These are phyloP conservation scores for Candida silvicultrix DNA, from an alignment of 805 yeast genomes.

Conservation along the genomic window DNA sequence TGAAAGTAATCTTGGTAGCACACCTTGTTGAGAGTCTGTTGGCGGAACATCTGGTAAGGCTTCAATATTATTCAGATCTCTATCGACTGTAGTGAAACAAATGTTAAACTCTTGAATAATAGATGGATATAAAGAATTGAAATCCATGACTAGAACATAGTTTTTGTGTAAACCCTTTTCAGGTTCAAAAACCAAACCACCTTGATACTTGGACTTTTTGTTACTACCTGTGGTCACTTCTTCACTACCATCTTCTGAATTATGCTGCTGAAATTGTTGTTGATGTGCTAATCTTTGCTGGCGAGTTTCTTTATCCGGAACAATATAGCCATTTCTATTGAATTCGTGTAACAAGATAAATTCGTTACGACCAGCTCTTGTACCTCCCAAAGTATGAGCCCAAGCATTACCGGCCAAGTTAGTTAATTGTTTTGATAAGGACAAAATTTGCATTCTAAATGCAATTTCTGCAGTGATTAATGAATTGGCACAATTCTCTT, in stretches of 20 bases:
- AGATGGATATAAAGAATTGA: constrained; percentile 94
- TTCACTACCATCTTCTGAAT: constrained; percentile 23
- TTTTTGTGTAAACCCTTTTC: constrained; percentile 91
- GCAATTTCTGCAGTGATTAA: constrained; percentile 72
- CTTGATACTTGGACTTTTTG: constrained; percentile 73
- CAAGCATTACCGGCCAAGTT: constrained; percentile 95
- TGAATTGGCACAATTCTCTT: constrained; percentile 63
- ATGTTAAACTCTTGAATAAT: constrained; percentile 96
- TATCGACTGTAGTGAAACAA: constrained; percentile 90
- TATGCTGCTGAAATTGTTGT: constrained; percentile 19
- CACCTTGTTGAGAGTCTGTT: constrained; percentile 58
- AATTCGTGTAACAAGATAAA: constrained; percentile 90
- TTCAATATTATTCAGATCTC: constrained; percentile 51
- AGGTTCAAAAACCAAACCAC: constrained; percentile 96
- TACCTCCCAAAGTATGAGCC: constrained; percentile 91
- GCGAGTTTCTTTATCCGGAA: constrained; percentile 74
- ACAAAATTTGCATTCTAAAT: constrained; percentile 74
- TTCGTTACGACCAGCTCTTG: constrained; percentile 94
- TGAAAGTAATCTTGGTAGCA: constrained; percentile 77
- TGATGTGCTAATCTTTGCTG: constrained; percentile 29
- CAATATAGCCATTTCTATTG: constrained; percentile 67
- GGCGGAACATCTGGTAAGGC: constrained; percentile 68
- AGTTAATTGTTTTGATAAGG: constrained; percentile 86
- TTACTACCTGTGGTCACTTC: constrained; percentile 41
- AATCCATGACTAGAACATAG: constrained; percentile 91